phyloP scores from a whole-genome alignment of 257 asterid genomes.

The Solanum medicagineum region DNA sequence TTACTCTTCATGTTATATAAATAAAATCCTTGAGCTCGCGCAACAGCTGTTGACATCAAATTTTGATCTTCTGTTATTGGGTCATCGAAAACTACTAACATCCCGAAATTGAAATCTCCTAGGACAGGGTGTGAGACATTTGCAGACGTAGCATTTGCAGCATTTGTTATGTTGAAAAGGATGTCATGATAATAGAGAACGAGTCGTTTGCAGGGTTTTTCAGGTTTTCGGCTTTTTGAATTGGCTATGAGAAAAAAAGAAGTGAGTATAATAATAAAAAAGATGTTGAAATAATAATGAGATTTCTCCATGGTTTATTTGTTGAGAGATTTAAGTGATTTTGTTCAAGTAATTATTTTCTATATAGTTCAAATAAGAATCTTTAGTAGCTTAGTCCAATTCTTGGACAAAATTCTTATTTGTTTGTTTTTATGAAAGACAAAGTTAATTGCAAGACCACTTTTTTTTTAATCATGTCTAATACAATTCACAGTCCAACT shows the following conservation, averaged over 20 bases:
- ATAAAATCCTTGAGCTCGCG: slow-evolving; percentile 53
- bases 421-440: background rate
- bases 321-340: background rate
- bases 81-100: slow-evolving; percentile 45
- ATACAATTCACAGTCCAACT: background rate
- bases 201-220: slow-evolving; percentile 39
- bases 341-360: background rate
- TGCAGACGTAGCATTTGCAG: slow-evolving; percentile 41
- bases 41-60: slow-evolving; percentile 30
- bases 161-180: slow-evolving; percentile 43
- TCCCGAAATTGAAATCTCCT: slow-evolving; percentile 21
- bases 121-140: slow-evolving; percentile 8
- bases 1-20: slow-evolving; percentile 34
- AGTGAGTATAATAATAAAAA: slow-evolving; percentile 9
- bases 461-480: background rate
- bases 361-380: background rate
- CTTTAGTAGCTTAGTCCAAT: background rate
- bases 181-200: slow-evolving; percentile 52
- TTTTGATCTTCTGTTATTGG: slow-evolving; percentile 35
- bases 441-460: background rate
- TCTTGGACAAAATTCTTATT: background rate
- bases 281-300: background rate
- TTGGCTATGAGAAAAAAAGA: background rate
- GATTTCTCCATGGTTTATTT: background rate
- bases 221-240: slow-evolving; percentile 2